A percentile compares a stretch with the other conserved stretches of the same genome.
Evolutionary conservation across 2,329 filamentous ascomycete species (phyloP).

Genomic region (Botrytis fabae): DNA sequence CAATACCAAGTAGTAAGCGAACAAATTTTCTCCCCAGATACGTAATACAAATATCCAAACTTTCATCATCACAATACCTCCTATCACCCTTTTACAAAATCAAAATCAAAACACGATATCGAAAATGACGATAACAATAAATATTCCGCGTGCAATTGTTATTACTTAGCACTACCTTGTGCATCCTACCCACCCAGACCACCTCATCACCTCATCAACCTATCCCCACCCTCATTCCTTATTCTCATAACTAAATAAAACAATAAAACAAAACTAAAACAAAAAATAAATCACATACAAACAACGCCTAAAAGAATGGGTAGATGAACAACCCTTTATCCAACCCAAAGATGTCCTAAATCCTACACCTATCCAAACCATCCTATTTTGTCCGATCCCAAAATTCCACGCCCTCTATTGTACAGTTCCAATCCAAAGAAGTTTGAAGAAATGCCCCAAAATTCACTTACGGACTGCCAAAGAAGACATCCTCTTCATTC

Average conservation of each 20-base stretch:
- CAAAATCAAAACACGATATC: background rate
- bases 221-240: conserved; percentile 1
- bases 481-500: conserved; percentile 39
- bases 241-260: conserved; percentile 14
- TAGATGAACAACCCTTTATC: conserved; percentile 5
- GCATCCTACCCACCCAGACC: background rate
- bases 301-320: conserved; percentile 24
- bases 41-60: background rate
- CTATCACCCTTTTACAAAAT: background rate
- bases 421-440: conserved; percentile 20
- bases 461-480: conserved; percentile 37
- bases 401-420: conserved; percentile 17
- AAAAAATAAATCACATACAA: conserved; percentile 10
- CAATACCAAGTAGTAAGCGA: no score
- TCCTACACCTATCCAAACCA: conserved; percentile 12
- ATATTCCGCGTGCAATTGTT: conserved; percentile 2
- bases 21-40: background rate
- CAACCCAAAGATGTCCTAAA: background rate
- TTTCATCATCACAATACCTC: background rate
- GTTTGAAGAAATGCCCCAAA: background rate
- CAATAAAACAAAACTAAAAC: conserved; percentile 14
- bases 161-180: conserved; percentile 9
- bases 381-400: conserved; percentile 18
- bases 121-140: background rate
- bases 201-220: conserved; percentile 7